Base-by-base conservation (phyloP, 768 basidiomycete species). In the Termitomyces eurrhizus region DNA sequence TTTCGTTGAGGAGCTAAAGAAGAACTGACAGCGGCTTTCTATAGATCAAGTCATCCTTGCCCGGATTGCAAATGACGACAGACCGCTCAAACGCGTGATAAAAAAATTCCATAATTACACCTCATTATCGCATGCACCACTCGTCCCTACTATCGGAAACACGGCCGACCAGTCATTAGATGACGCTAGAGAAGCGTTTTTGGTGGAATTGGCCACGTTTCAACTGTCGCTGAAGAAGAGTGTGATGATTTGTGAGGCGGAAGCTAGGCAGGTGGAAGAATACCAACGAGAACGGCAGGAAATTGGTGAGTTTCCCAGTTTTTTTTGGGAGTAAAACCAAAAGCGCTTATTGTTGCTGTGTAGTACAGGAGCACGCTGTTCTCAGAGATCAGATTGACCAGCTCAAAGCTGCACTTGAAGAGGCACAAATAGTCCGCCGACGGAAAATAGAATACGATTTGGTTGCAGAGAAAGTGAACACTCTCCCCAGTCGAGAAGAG, bases 401-500 rank as follows among this genome's bases (percentile, higher is more conserved):
- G 64, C 80, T 94, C 65, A 93, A 93, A 73, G 78, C 79, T 21
- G 81, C 84, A 4, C 72, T 94, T 59, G 90, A 92, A 64, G 85
- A 92, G 64, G 92, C 89, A 6, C 93, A 94, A 67, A 76, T 88
- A 68, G 75, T 86, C 58, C 84, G 92, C 51, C 79, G 78, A 61
- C 82, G 87, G 57, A 94, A 92, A 76, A 92, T 93, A 65, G 92
- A 94, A 68, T 94, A 94, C 69, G 92, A 94, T 75, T 76, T 82
- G 50, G 82, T 94, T 42, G 83, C 93, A 3, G 93, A 93, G 73
- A 92, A 87, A 70, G 85, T 93, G 52, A 91, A 92, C 66, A 82
- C 84, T 18, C 73, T 93, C 3, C 90, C 92, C 4, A 86, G 79
- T 63, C 79, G 92, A 56, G 86, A 88, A 9, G 93, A 93, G 66